These are phyloP conservation scores for Heliocybe sulcata DNA, from an alignment of 1,284 basidiomycete species.

Conservation along the genomic window DNA sequence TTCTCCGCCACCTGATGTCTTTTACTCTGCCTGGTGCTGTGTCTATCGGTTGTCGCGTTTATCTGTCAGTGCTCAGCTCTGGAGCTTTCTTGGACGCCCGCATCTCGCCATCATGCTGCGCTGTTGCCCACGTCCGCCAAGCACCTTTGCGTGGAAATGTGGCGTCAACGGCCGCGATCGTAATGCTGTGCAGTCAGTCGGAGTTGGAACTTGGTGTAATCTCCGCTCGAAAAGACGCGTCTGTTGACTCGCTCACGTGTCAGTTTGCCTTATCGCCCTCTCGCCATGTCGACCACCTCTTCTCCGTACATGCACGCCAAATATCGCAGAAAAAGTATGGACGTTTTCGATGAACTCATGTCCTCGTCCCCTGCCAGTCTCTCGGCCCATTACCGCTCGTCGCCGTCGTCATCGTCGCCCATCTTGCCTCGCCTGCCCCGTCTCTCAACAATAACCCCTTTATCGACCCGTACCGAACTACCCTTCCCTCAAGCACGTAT, in stretches of 20 bases:
- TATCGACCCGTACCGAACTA: constrained; percentile 24
- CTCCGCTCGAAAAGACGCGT: constrained; percentile 1
- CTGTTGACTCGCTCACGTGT: not conserved
- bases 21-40: too few relatives aligned
- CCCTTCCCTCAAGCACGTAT: constrained; percentile 22
- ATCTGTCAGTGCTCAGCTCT: too few relatives aligned
- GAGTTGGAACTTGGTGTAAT: not conserved
- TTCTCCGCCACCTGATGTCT: too few relatives aligned
- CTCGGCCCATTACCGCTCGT: constrained; percentile 13
- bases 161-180: not conserved
- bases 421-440: constrained; percentile 2
- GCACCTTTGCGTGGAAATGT: not conserved
- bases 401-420: constrained; percentile 31
- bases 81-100: too few relatives aligned
- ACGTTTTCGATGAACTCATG: not conserved
- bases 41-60: too few relatives aligned
- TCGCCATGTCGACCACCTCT: not conserved
- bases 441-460: not conserved
- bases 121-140: not conserved
- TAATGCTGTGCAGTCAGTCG: not conserved
- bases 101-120: too few relatives aligned
- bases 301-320: constrained; percentile 6
- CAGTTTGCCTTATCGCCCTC: constrained; percentile 2
- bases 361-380: constrained; percentile 9
- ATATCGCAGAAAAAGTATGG: constrained; percentile 9